Evolutionary conservation across 1,284 basidiomycete species (phyloP).

Genomic region (Ceratobasidium sp.): DNA sequence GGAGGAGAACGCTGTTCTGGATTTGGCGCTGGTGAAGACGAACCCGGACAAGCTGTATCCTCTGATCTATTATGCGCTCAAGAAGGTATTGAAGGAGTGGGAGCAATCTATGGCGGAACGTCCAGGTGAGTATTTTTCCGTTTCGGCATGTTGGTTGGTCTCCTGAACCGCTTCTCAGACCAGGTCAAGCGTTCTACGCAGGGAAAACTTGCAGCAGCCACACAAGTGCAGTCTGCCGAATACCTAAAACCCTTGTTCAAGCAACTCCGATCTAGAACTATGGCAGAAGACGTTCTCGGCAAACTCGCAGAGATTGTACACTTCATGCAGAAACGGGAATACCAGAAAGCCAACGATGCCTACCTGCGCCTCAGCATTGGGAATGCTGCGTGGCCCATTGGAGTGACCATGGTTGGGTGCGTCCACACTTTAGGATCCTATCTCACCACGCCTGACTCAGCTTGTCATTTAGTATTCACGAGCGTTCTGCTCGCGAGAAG

Average conservation of each 20-base stretch:
- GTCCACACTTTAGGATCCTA: conserved; percentile 54
- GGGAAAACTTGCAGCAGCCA: conserved; percentile 94
- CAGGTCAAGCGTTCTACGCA: conserved; percentile 87
- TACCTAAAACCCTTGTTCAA: conserved; percentile 98
- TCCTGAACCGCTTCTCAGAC: conserved; percentile 61
- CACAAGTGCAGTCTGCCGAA: conserved; percentile 94
- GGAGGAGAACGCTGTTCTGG: conserved; percentile 70
- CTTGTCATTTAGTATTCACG: conserved; percentile 83
- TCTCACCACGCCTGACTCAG: background rate
- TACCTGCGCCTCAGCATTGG: conserved; percentile 98
- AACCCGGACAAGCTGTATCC: conserved; percentile 98
- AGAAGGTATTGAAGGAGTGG: conserved; percentile 95
- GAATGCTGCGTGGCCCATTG: conserved; percentile 99
- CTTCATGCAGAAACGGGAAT: conserved; percentile 94
- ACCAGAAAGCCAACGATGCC: conserved; percentile 95
- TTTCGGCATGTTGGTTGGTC: conserved; percentile 3
- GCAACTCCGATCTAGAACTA: conserved; percentile 77
- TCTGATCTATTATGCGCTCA: conserved; percentile 96
- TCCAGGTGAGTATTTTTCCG: conserved; percentile 70
- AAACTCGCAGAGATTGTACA: conserved; percentile 96
- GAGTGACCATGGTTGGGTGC: conserved; percentile 98
- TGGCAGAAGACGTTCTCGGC: conserved; percentile 82
- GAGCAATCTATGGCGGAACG: conserved; percentile 92
- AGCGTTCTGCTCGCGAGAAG: conserved; percentile 96
- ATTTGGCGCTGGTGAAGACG: conserved; percentile 86